Base-by-base conservation (phyloP, 192 early-diverging fungal genomes). In the Umbelopsis isabellina region DNA sequence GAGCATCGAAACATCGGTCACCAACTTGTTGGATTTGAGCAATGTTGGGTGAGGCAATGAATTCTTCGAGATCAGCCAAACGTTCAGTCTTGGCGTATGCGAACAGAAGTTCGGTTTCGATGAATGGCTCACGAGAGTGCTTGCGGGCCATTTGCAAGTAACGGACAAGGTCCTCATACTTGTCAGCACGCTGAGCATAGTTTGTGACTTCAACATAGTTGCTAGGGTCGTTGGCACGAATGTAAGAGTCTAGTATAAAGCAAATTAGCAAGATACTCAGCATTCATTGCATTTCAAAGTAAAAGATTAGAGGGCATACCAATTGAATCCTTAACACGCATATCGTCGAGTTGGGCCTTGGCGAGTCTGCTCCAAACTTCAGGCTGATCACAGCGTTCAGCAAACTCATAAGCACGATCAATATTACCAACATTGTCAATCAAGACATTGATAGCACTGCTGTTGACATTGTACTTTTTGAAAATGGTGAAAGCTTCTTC, bases 401-500 rank as follows among this genome's bases (percentile, higher is more conserved):
- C 95, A 84, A 91, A 99, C 72, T 98, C 96, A 76, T 92, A 90
- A 5, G 97, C 98, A 66, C 98, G 95, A 75, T 97, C 97, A 50
- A 99, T 84, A 73, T 93, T 91, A 45, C 89, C 89, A 72, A 99
- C 91, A 72, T 98, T 90, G 72, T 94, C 90, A 73, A 99, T 91
- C 70, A 99, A 82, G 7, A 98, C 96, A 67, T 90, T 89, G 65
- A 98, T 91, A 18, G 93, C 98, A 48, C 91, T 89, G 8, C 83
- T 86, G 85, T 96, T 88, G 65, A 94, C 94, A 45, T 95, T 90
- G 72, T 95, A 92, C 76, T 95, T 95, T 82, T 96, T 94, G 86
- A 92, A 99, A 74, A 99, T 97, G 46, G 87, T 83, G 74, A 98
- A 98, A 2, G 97, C 98, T 80, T 99, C 98, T 83, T 99, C 98